These are phyloP conservation scores for Lyophyllum shimeji DNA, from an alignment of 768 basidiomycete species.

Conservation along the genomic window DNA sequence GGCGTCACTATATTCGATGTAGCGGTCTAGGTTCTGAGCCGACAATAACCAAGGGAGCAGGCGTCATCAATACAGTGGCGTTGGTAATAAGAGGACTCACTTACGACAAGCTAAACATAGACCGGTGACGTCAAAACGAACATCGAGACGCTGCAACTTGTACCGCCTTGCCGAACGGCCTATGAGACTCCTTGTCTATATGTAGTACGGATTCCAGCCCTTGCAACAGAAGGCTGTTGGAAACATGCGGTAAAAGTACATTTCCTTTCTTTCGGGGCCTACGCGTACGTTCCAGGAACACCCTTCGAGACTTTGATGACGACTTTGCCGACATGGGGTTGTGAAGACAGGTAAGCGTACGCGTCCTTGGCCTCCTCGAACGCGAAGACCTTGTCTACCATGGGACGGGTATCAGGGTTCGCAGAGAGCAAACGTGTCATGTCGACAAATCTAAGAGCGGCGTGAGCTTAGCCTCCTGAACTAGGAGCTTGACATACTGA, in stretches of 20 bases:
- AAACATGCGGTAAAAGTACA: too few relatives aligned
- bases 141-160: too few relatives aligned
- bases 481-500: slow-evolving; percentile 37
- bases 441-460: slow-evolving; percentile 43
- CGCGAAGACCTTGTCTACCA: slow-evolving; percentile 56
- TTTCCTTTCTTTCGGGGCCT: neutral
- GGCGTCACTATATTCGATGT: too few relatives aligned
- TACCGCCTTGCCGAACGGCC: too few relatives aligned
- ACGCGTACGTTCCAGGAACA: slow-evolving; percentile 2
- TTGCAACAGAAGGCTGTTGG: too few relatives aligned
- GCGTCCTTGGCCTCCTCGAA: slow-evolving; percentile 54
- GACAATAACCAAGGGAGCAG: neutral
- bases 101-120: neutral
- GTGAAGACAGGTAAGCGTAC: slow-evolving; percentile 50
- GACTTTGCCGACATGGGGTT: slow-evolving; percentile 62
- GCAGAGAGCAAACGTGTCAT: slow-evolving; percentile 50
- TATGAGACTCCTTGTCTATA: too few relatives aligned
- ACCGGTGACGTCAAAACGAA: neutral
- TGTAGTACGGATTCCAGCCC: too few relatives aligned
- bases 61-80: neutral
- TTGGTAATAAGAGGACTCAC: neutral
- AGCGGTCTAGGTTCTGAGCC: too few relatives aligned
- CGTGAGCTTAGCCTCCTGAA: too few relatives aligned
- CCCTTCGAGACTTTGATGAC: slow-evolving; percentile 43
- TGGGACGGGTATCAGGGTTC: slow-evolving; percentile 42